Percentiles rank a stretch among this genome's conserved stretches.
These are phyloP conservation scores for Dactylellina haptotyla DNA, from an alignment of 2,329 filamentous ascomycete genomes.

Conservation along the genomic window DNA sequence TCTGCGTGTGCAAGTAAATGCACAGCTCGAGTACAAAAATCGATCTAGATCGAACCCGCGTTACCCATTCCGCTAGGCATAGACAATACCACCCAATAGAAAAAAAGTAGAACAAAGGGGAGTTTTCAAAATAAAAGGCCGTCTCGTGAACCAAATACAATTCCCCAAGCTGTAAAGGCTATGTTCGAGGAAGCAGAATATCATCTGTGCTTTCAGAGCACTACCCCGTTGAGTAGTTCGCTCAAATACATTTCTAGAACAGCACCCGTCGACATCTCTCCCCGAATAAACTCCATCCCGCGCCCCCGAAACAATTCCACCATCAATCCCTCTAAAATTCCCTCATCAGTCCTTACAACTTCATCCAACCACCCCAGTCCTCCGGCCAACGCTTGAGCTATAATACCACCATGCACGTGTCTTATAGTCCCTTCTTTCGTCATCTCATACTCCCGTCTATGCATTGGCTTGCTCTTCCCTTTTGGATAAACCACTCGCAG, in stretches of 20 bases:
- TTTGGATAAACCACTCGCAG: conserved; percentile 3
- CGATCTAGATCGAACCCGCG: neutral
- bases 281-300: neutral
- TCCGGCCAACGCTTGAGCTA: conserved; percentile 10
- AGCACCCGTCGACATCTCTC: neutral
- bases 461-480: conserved; percentile 24
- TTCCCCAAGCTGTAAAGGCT: neutral
- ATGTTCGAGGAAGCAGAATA: conserved; percentile 1
- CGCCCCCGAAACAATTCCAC: conserved; percentile 3
- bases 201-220: conserved; percentile 18
- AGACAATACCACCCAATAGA: neutral
- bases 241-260: conserved; percentile 34
- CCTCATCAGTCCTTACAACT: conserved; percentile 4
- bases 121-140: neutral
- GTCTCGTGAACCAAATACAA: neutral
- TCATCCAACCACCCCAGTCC: conserved; percentile 23
- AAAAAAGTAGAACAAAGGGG: neutral
- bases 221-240: conserved; percentile 20
- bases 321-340: conserved; percentile 16
- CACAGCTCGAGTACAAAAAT: neutral
- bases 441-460: conserved; percentile 26
- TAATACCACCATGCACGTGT: conserved; percentile 24
- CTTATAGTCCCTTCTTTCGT: conserved; percentile 28
- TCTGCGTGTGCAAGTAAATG: neutral
- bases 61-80: neutral